Evolutionary conservation across 805 yeast genomes (phyloP).

Genomic region (Nakazawaea populi): DNA sequence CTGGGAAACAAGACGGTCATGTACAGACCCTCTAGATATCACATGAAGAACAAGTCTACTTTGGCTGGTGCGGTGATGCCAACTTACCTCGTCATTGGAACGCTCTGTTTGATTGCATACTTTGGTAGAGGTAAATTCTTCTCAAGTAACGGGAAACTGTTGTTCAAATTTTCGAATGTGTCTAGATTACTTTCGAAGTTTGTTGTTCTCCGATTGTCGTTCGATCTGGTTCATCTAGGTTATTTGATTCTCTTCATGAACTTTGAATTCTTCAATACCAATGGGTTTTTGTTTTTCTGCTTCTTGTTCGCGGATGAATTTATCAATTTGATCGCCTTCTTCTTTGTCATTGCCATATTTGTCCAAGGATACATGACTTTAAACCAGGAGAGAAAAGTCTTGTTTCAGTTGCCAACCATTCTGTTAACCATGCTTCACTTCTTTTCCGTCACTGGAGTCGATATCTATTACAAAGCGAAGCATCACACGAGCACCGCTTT

Average conservation of each 20-base stretch:
- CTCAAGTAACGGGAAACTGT: neutral
- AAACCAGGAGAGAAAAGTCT: neutral
- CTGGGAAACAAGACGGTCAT: neutral
- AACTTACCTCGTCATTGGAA: neutral
- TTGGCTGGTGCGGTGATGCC: constrained; percentile 8
- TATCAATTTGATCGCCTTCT: constrained; percentile 5
- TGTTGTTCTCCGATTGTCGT: neutral
- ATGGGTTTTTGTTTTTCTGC: constrained; percentile 1
- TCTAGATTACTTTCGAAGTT: constrained; percentile 3
- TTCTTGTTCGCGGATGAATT: constrained; percentile 4
- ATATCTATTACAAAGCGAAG: neutral
- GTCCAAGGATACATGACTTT: constrained; percentile 6
- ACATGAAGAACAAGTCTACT: neutral
- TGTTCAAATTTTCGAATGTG: constrained; percentile 8
- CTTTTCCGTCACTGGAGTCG: constrained; percentile 3
- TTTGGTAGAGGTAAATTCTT: neutral
- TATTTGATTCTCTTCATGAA: constrained; percentile 6
- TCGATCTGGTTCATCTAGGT: neutral
- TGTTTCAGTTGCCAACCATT: neutral
- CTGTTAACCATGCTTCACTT: neutral
- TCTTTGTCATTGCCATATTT: constrained; percentile 5
- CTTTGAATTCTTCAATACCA: constrained; percentile 1
- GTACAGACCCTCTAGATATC: constrained; percentile 2
- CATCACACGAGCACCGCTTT: neutral
- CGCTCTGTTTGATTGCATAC: neutral